Evolutionary conservation across 495 filamentous ascomycete genomes (phyloP), one percentile per base, ranked within the genome.

Genomic region (Margaritispora aquatica): DNA sequence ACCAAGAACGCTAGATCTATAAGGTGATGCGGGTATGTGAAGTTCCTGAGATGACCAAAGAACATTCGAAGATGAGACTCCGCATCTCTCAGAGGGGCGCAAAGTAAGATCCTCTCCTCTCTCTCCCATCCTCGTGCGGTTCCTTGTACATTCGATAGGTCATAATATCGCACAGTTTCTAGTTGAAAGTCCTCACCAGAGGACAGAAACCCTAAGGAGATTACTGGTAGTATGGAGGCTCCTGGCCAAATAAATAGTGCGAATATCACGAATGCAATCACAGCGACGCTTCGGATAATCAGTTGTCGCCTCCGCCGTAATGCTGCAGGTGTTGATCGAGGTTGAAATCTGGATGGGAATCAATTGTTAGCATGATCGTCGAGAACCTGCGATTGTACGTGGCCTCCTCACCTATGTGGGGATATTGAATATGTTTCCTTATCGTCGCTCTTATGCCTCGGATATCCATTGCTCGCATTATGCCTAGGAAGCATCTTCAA

Each of bases 1-100:
- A 99, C 95, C 50, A 99, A 76, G 68, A 99, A 99, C 2, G 94
- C 95, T 20, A 99, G 77, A 66, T 99, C 95, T 68, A 99, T 92
- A 46, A 97, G 80, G 67, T 95, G 86, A 69, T 99, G 95, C 0
- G 95, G 95, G 68, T 99, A 99, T 31, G 95, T 99, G 55, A 99
- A 88, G 73, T 97, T 99, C 49, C 81, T 85, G 44, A 99, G 82
- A 71, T 99, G 95, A 29, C 85, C 86, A 74, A 99, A 99, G 80
- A 99, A 97, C 94, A 99, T 96, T 44, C 88, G 87, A 5, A 99
- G 77, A 78, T 99, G 95, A 21, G 88, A 82, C 65, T 93, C 85
- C 22, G 95, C 95, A 71, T 99, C 95, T 68, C 95, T 85, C 49
- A 99, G 80, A 36, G 95, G 95, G 7, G 95, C 93, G 69, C 94